A percentile compares a stretch with the other conserved stretches of the same genome.
Evolutionary conservation across 352 stramenopile genomes (phyloP).

Genomic region (Phytophthora colocasiae): DNA sequence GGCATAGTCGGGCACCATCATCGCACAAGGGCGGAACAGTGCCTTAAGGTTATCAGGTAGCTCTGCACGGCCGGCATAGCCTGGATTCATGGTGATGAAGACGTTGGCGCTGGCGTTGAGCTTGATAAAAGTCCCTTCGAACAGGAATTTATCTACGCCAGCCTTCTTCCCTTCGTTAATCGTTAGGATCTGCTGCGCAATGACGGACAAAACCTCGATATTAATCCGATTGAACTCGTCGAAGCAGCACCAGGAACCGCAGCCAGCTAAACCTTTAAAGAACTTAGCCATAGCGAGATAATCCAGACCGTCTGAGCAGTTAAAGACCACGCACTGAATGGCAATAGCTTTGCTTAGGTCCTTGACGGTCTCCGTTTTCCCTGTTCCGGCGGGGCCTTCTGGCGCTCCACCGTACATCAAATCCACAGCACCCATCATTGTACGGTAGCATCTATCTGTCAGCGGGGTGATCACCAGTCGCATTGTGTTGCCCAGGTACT

Average conservation of each 20-base stretch:
- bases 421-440: constrained; percentile 95
- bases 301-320: constrained; percentile 93
- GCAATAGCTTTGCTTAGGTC: constrained; percentile 95
- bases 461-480: constrained; percentile 95
- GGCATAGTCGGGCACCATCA: constrained; percentile 97
- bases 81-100: constrained; percentile 97
- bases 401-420: constrained; percentile 94
- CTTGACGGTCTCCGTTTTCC: constrained; percentile 96
- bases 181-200: constrained; percentile 95
- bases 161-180: constrained; percentile 93
- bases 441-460: constrained; percentile 95
- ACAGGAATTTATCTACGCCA: constrained; percentile 92
- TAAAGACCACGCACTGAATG: constrained; percentile 96
- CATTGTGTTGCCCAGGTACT: constrained; percentile 95
- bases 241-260: constrained; percentile 95
- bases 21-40: constrained; percentile 93
- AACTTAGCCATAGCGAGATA: constrained; percentile 97
- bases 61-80: constrained; percentile 95
- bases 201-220: constrained; percentile 95
- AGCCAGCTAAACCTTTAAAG: constrained; percentile 94
- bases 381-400: constrained; percentile 93
- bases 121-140: constrained; percentile 94
- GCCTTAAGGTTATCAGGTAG: constrained; percentile 96
- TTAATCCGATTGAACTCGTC: constrained; percentile 97
- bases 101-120: constrained; percentile 93